Evolutionary conservation across 768 basidiomycete genomes (phyloP).

Genomic region (Termitomyces sp.): DNA sequence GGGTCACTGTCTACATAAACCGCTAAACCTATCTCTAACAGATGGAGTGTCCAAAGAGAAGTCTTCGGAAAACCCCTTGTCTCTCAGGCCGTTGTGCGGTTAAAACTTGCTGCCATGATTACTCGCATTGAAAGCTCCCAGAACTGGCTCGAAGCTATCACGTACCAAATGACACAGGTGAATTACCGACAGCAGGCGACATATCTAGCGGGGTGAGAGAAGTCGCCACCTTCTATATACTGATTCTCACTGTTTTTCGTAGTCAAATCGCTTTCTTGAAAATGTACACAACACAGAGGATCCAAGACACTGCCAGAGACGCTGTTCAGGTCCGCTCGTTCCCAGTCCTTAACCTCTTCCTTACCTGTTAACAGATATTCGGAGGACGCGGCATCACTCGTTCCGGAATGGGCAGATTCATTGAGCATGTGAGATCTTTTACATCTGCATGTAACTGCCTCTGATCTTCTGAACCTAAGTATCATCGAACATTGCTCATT

Average conservation of each 20-base stretch:
- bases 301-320: too few species aligned
- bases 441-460: not conserved
- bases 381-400: too few species aligned
- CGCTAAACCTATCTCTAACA: constrained; percentile 24
- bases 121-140: constrained; percentile 62
- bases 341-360: too few species aligned
- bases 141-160: constrained; percentile 79
- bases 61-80: constrained; percentile 86
- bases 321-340: too few species aligned
- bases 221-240: too few species aligned
- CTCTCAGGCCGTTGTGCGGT: constrained; percentile 80
- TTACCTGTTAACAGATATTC: too few species aligned
- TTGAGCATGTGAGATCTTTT: too few species aligned
- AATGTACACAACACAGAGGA: too few species aligned
- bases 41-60: constrained; percentile 85
- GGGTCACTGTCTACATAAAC: not conserved
- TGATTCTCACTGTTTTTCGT: too few species aligned
- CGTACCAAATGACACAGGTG: constrained; percentile 86
- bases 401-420: too few species aligned
- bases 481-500: constrained; percentile 47
- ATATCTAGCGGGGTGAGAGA: constrained; percentile 60
- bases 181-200: constrained; percentile 71
- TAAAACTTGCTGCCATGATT: constrained; percentile 87
- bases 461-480: constrained; percentile 23
- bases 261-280: too few species aligned